Evolutionary conservation across 352 stramenopile species (phyloP), one percentile per base, ranked within the genome.

Genomic region (Thalassiosira oceanica): DNA sequence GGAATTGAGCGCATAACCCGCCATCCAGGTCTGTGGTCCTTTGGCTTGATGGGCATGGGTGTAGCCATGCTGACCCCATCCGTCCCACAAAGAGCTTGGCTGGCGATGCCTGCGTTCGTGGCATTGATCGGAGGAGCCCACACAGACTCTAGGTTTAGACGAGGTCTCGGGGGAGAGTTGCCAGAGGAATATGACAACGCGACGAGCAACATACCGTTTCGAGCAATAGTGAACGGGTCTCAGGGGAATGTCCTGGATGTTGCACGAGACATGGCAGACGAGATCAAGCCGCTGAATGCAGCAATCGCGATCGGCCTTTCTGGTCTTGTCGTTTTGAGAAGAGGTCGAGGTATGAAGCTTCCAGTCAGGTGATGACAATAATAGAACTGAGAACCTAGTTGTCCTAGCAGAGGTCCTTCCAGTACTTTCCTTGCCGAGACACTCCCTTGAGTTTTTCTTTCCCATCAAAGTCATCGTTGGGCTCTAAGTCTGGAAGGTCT

Each of bases 181-280:
- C 26, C 56, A 29, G 53, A 73, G 13, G 44, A 74, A 10, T 80
- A 78, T 24, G 85, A 90, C 43, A 43, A 31, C 43, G 36, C 71
- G 54, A 92, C 85, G 27, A 78, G 53, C 23, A 89, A 90, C 74
- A 49, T 90, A 11, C 85, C 83, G 1, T 89, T 91, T 61, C 26
- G 57, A 15, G 85, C 83, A 0, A 77, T 91, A 23, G 20, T 88
- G 5, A 79, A 41, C 21, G 74, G 78, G 13, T 56, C 43, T 31
- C 80, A 91, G 68, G 69, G 63, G 15, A 58, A 78, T 36, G 29
- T 65, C 3, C 21, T 37, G 8, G 54, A 65, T 23, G 60, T 42
- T 13, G 60, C 69, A 3, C 45, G 35, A 16, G 45, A 74, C 15
- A 53, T 71, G 11, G 2, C 45, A 6, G 26, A 45, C 0, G 84